These are phyloP conservation scores for Apiospora saccharicola DNA, from an alignment of 2,329 filamentous ascomycete genomes.

Conservation along the genomic window DNA sequence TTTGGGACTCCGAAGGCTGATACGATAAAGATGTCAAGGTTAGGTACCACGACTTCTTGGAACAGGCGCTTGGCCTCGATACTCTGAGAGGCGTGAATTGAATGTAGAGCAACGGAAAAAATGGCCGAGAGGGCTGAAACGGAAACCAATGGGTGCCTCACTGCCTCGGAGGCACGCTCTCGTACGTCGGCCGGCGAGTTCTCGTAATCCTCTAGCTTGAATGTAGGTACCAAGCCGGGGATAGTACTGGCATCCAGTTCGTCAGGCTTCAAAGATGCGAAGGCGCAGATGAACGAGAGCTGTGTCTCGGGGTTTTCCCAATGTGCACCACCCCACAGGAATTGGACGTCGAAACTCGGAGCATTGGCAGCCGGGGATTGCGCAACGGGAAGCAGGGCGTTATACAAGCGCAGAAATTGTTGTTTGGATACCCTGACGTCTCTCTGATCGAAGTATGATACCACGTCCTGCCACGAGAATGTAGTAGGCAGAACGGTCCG, in stretches of 20 bases:
- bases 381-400: constrained; percentile 78
- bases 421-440: constrained; percentile 76
- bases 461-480: constrained; percentile 75
- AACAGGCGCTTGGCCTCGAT: constrained; percentile 71
- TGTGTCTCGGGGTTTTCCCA: constrained; percentile 91
- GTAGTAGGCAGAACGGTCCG: constrained; percentile 66
- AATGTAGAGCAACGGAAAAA: constrained; percentile 70
- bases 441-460: constrained; percentile 82
- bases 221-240: constrained; percentile 80
- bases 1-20: constrained; percentile 80
- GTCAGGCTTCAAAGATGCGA: constrained; percentile 76
- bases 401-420: constrained; percentile 85
- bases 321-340: constrained; percentile 81
- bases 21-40: constrained; percentile 80
- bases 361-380: constrained; percentile 58
- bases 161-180: constrained; percentile 66
- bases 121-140: constrained; percentile 79
- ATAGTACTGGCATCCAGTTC: constrained; percentile 87
- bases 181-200: constrained; percentile 57
- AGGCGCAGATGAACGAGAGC: constrained; percentile 91
- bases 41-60: constrained; percentile 73
- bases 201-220: constrained; percentile 67
- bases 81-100: constrained; percentile 66
- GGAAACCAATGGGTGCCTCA: constrained; percentile 88
- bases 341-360: constrained; percentile 78